A percentile compares a stretch with the other conserved stretches of the same genome.
Conservation (phyloP, 176 grass and related monocot genomes). For the Oryza nivara region DNA sequence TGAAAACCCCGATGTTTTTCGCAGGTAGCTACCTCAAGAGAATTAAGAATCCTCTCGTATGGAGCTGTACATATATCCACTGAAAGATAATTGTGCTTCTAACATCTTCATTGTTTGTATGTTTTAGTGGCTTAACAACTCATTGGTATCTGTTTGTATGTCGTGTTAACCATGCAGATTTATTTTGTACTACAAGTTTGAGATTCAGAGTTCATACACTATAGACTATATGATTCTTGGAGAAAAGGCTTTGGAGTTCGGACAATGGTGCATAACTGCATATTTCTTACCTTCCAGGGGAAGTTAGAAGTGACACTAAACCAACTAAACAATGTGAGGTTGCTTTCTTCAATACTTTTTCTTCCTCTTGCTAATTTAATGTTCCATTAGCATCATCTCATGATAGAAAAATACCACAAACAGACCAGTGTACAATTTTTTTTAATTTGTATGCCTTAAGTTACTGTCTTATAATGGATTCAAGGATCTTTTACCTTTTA, state of each 20-base stretch:
- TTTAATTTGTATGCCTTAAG: not conserved
- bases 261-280: not conserved
- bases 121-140: not conserved
- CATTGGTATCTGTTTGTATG: not conserved
- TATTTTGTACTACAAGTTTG: not conserved
- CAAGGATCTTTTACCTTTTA: not conserved
- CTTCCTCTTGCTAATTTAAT: not conserved
- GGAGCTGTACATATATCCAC: not conserved
- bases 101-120: not conserved
- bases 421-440: not conserved
- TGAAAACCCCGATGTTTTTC: not conserved
- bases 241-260: not conserved
- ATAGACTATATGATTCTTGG: not conserved
- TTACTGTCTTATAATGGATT: not conserved
- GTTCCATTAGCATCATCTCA: conserved; percentile 16
- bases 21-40: not conserved
- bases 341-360: not conserved
- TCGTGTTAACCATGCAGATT: conserved; percentile 8
- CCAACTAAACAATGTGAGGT: conserved; percentile 21
- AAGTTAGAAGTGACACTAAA: not conserved
- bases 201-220: not conserved
- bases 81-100: not conserved
- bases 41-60: not conserved
- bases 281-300: conserved; percentile 1
- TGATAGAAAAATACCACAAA: not conserved